Conservation (phyloP, 1,139 yeast species). For the Sugiyamaella pinicola region DNA sequence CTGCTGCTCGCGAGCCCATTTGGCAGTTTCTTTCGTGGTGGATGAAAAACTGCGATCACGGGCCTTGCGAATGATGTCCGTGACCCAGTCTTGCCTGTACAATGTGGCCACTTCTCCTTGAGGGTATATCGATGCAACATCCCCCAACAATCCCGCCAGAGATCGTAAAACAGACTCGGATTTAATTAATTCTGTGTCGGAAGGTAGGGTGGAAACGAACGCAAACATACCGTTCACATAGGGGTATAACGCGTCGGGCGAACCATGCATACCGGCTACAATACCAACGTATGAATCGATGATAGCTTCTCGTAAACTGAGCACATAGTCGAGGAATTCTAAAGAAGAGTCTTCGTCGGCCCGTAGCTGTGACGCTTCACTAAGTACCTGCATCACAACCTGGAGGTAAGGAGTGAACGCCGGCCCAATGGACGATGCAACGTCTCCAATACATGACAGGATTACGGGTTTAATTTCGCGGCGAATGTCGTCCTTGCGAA, state of each 20-base stretch:
- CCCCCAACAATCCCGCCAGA: slow-evolving; percentile 89
- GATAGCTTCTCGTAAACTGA: slow-evolving; percentile 77
- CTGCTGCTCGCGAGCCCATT: slow-evolving; percentile 95
- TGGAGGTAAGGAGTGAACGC: slow-evolving; percentile 72
- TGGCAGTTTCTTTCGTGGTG: slow-evolving; percentile 81
- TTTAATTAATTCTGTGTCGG: slow-evolving; percentile 59
- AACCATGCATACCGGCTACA: slow-evolving; percentile 77
- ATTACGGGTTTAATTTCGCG: slow-evolving; percentile 85
- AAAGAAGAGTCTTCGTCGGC: slow-evolving; percentile 57
- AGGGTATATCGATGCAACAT: slow-evolving; percentile 84
- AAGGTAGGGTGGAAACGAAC: slow-evolving; percentile 62
- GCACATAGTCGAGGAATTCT: slow-evolving; percentile 77
- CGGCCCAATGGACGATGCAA: slow-evolving; percentile 84
- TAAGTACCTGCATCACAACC: slow-evolving; percentile 73
- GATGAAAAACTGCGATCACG: slow-evolving; percentile 64
- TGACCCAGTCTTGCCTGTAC: slow-evolving; percentile 74
- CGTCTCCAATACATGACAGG: slow-evolving; percentile 93
- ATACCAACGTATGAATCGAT: slow-evolving; percentile 95
- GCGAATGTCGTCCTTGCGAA: slow-evolving; percentile 66
- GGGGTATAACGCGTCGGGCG: slow-evolving; percentile 66
- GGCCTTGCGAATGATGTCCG: slow-evolving; percentile 73
- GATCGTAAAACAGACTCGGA: slow-evolving; percentile 72
- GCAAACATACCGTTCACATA: slow-evolving; percentile 70
- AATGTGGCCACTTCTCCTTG: slow-evolving; percentile 69
- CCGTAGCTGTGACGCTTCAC: slow-evolving; percentile 56